Percentiles rank a stretch among this genome's conserved stretches.
Conservation (phyloP, 2,329 filamentous ascomycete genomes). For the Parasarocladium wereldwijsianum region DNA sequence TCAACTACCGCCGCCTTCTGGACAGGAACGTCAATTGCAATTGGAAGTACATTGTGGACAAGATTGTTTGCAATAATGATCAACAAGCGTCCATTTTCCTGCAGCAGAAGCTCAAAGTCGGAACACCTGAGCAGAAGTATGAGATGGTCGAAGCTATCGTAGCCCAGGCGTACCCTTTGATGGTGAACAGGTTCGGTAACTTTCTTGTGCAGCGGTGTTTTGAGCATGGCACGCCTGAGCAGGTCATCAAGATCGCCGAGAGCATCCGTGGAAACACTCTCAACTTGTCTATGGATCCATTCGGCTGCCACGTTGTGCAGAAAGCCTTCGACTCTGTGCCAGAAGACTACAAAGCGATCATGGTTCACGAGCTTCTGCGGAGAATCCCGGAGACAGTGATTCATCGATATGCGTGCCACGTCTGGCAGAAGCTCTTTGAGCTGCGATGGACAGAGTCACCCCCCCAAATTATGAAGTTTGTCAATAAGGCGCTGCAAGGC, state of each 20-base stretch:
- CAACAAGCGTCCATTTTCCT: slow-evolving; percentile 98
- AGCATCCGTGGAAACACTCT: slow-evolving; percentile 89
- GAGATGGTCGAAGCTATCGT: slow-evolving; percentile 96
- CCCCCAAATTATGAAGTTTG: slow-evolving; percentile 95
- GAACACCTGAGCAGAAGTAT: slow-evolving; percentile 87
- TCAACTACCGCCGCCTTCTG: slow-evolving; percentile 90
- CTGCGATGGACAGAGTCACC: slow-evolving; percentile 89
- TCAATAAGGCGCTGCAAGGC: slow-evolving; percentile 84
- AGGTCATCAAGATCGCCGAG: slow-evolving; percentile 88
- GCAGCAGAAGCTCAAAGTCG: slow-evolving; percentile 96
- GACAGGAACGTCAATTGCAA: slow-evolving; percentile 96
- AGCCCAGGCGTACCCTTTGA: slow-evolving; percentile 82
- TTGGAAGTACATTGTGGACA: slow-evolving; percentile 99
- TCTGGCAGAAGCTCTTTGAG: slow-evolving; percentile 99
- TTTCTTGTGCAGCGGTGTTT: slow-evolving; percentile 98
- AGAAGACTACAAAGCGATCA: slow-evolving; percentile 93
- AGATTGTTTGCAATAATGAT: slow-evolving; percentile 98
- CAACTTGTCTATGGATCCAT: slow-evolving; percentile 93
- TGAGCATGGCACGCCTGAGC: slow-evolving; percentile 89
- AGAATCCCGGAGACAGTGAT: slow-evolving; percentile 96
- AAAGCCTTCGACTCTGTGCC: slow-evolving; percentile 97
- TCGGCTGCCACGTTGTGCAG: slow-evolving; percentile 95
- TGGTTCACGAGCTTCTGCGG: slow-evolving; percentile 94
- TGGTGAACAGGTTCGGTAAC: slow-evolving; percentile 98
- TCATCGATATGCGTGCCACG: slow-evolving; percentile 95